Conservation (phyloP, 495 filamentous ascomycete species). For the Aspergillus homomorphus region DNA sequence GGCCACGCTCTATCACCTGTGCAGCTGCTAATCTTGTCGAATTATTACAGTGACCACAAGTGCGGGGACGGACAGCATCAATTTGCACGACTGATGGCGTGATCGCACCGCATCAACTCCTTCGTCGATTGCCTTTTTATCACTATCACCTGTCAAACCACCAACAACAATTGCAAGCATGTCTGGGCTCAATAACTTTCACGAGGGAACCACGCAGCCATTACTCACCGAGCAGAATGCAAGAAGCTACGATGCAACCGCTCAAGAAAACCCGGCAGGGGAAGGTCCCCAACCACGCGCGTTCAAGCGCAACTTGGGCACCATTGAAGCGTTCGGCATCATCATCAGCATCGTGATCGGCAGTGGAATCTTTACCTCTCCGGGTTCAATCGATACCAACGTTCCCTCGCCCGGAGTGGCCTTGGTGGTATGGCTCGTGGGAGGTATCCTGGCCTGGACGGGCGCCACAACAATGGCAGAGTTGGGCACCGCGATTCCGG, state of each 20-base stretch:
- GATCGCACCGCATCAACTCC: not conserved
- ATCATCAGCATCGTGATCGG: conserved; percentile 25
- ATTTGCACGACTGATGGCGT: not conserved
- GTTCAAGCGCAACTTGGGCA: conserved; percentile 20
- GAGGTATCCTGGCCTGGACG: conserved; percentile 21
- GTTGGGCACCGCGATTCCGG: conserved; percentile 20
- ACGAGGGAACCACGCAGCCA: not conserved
- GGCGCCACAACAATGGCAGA: conserved; percentile 23
- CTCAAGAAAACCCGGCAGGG: not conserved
- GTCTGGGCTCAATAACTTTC: not conserved
- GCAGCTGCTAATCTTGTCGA: too few relatives aligned
- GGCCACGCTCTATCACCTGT: too few relatives aligned
- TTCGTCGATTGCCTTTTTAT: not conserved
- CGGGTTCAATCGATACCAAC: conserved; percentile 22
- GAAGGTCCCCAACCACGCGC: not conserved
- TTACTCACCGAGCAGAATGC: not conserved
- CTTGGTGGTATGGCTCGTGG: conserved; percentile 20
- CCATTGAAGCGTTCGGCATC: conserved; percentile 22
- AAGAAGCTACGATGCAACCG: not conserved
- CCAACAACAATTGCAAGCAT: not conserved
- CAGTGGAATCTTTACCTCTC: conserved; percentile 23
- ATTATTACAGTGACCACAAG: not conserved
- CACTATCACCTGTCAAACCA: not conserved
- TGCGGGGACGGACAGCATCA: not conserved
- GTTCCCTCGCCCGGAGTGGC: conserved; percentile 21